Percentiles rank a stretch among this genome's conserved stretches.
Conservation (phyloP, 2,329 filamentous ascomycete species). For the Leptodontidium sp. region DNA sequence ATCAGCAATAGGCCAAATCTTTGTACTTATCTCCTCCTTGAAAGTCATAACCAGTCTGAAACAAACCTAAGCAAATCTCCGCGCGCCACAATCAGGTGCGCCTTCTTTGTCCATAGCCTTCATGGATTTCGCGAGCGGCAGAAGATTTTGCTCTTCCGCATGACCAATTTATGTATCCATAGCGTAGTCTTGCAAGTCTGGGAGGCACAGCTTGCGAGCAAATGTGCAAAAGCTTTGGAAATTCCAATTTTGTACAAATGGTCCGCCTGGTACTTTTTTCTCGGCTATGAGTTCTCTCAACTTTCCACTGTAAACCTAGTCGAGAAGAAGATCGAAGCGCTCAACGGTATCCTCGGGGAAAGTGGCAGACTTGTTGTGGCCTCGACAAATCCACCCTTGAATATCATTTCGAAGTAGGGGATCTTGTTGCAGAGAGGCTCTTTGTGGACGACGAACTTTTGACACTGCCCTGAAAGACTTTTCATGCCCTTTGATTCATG, state of each 20-base stretch:
- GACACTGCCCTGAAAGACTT: no score
- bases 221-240: neutral
- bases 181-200: neutral
- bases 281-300: neutral
- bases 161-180: neutral
- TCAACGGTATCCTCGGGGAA: neutral
- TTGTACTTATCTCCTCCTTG: neutral
- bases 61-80: neutral
- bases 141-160: no score
- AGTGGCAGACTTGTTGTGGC: neutral
- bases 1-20: no score
- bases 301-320: neutral
- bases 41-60: neutral
- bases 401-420: conserved; percentile 36
- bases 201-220: neutral
- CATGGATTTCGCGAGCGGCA: no score
- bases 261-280: no score
- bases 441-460: conserved; percentile 23
- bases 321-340: neutral
- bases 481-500: no score
- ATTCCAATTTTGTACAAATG: neutral
- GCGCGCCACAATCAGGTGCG: neutral
- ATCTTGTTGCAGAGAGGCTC: conserved; percentile 29
- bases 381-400: conserved; percentile 25
- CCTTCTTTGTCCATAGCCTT: no score